Evolutionary conservation across 2,329 filamentous ascomycete genomes (phyloP), one percentile per base, ranked within the genome.

Genomic region (Didymella pinodella): DNA sequence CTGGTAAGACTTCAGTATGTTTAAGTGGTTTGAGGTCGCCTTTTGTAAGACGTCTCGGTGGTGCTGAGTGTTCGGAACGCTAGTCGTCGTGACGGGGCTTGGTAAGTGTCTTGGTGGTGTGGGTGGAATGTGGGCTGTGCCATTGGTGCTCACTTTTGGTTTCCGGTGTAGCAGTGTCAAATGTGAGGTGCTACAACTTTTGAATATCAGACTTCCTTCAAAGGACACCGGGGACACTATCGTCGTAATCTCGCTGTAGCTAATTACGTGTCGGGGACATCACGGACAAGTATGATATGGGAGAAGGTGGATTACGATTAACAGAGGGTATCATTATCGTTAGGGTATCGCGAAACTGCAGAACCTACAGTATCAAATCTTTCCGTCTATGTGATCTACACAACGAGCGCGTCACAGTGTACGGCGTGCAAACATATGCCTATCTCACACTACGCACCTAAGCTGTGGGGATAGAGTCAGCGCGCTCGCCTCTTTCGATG

Each of bases 401-500:
- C 38, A 34, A 2, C 5, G 16, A 7, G 22, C 11, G 20, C 12
- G 8, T 10, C 20, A 26, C 26, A 18, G 3, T 12, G 18, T 16
- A 22, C 10, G 18, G 10, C 7, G 3, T 14, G 25, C 11, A 26
- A 2, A 41, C 11, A 7, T 11, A 11, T 4, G 20, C 38, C 11
- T 16, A 22, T 25, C 29, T 40, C 5, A 18, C 18, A 31, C 26
- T 6, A 22, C 4, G 7, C 40, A 29, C 28, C 47, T 53, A 57
- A 16, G 53, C 57, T 5, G 47, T 38, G 12, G 43, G 52, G n/a
- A 60, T 4, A n/a, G 40, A 45, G 16, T 57, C 57, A 4, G 25
- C 10, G n/a, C 28, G 31, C 10, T 65, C 64, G 0, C 52, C 65
- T 67, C 66, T 77, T 60, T 75, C 75, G 54, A 79, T 77, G 50